phyloP scores from a whole-genome alignment of 495 filamentous ascomycete species.

The Sordaria brevicollis region DNA sequence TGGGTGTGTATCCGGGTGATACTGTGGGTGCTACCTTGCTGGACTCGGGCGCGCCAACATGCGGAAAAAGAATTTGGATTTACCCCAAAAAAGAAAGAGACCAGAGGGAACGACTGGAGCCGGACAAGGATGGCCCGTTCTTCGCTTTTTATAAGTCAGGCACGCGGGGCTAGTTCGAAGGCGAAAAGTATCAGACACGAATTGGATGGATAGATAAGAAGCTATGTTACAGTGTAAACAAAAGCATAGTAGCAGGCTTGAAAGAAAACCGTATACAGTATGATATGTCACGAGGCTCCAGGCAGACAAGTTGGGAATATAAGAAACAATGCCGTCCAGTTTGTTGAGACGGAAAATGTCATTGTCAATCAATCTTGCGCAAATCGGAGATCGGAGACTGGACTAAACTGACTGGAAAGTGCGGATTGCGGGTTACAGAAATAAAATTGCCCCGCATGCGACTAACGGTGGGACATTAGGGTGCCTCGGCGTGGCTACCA shows the following conservation, averaged over 20 bases:
- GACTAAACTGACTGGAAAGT: background rate
- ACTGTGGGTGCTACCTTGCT: constrained; percentile 5
- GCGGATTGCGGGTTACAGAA: background rate
- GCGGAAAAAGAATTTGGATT: constrained; percentile 1
- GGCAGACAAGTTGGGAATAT: background rate
- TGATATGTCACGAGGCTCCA: background rate
- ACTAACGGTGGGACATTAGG: background rate
- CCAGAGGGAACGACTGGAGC: background rate
- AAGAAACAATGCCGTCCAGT: background rate
- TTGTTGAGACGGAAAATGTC: background rate
- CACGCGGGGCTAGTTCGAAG: background rate
- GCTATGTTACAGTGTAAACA: background rate
- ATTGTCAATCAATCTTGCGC: background rate
- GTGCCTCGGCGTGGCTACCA: background rate
- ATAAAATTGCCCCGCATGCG: background rate
- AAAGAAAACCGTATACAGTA: background rate
- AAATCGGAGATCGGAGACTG: background rate
- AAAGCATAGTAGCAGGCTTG: background rate
- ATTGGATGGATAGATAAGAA: background rate
- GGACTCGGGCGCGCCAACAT: constrained; percentile 4
- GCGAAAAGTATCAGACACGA: background rate
- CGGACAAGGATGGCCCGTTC: background rate
- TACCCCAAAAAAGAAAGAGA: background rate
- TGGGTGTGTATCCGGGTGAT: background rate
- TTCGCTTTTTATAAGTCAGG: background rate